Percentiles rank a stretch among this genome's conserved stretches.
Evolutionary conservation across 306 rosid species (phyloP).

Genomic region (Ammopiptanthus mongolicus): DNA sequence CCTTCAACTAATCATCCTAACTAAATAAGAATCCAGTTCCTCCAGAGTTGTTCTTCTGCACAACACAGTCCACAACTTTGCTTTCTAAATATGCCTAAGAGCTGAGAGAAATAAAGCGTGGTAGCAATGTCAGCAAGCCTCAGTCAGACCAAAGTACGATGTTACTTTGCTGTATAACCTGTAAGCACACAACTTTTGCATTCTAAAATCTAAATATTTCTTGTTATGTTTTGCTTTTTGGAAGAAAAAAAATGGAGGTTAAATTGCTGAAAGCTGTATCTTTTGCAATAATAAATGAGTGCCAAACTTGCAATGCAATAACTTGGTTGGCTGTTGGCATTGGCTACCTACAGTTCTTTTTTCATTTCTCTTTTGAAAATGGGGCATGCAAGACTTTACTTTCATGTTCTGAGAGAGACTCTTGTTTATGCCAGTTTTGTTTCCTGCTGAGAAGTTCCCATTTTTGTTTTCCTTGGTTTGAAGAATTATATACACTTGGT

Average conservation of each 20-base stretch:
- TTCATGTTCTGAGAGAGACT: constrained; percentile 2
- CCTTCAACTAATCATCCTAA: constrained; percentile 1
- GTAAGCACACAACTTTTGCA: constrained; percentile 26
- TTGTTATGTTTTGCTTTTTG: background rate
- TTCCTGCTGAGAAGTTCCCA: background rate
- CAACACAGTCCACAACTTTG: constrained; percentile 12
- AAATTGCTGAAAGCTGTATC: background rate
- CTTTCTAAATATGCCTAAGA: background rate
- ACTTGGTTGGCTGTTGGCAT: constrained; percentile 11
- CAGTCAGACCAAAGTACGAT: constrained; percentile 27
- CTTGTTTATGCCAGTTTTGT: background rate
- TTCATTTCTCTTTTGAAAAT: constrained; percentile 6
- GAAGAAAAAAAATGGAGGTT: constrained; percentile 1
- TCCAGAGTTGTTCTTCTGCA: constrained; percentile 26
- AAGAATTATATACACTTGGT: background rate
- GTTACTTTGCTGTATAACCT: constrained; percentile 7
- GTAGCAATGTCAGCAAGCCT: constrained; percentile 1
- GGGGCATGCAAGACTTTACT: background rate
- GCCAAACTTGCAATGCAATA: background rate
- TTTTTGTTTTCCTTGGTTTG: background rate
- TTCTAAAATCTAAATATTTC: constrained; percentile 15
- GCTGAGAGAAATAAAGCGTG: background rate
- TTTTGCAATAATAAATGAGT: background rate
- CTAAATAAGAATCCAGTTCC: constrained; percentile 16
- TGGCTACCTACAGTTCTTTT: constrained; percentile 7